Conservation (phyloP, 2,329 filamentous ascomycete genomes). For the Tetracladium maxilliforme region DNA sequence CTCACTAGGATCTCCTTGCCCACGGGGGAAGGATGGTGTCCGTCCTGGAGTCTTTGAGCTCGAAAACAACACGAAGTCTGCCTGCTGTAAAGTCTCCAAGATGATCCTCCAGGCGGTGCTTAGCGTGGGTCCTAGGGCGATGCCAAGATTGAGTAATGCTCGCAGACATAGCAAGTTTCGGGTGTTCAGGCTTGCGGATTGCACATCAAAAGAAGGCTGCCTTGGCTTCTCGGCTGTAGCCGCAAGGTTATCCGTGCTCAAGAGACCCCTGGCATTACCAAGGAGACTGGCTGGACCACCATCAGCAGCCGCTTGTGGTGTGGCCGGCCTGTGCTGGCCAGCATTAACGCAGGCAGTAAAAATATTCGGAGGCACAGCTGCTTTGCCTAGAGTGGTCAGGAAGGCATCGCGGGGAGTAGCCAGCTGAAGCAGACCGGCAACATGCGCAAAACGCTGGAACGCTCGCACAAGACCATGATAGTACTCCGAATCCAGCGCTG, state of each 20-base stretch:
- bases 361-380: conserved; percentile 74
- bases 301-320: conserved; percentile 31
- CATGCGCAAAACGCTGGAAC: conserved; percentile 90
- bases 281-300: conserved; percentile 39
- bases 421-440: conserved; percentile 75
- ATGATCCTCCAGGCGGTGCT: conserved; percentile 80
- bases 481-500: conserved; percentile 81
- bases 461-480: conserved; percentile 85
- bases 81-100: conserved; percentile 82
- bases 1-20: conserved; percentile 13
- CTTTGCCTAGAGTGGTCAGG: conserved; percentile 83
- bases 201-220: conserved; percentile 40
- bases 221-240: conserved; percentile 41
- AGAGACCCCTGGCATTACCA: conserved; percentile 53
- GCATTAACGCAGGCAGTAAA: conserved; percentile 43
- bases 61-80: conserved; percentile 67
- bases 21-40: conserved; percentile 29
- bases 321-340: conserved; percentile 24
- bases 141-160: conserved; percentile 87
- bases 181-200: conserved; percentile 53
- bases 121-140: conserved; percentile 80
- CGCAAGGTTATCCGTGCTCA: conserved; percentile 59
- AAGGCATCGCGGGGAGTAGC: conserved; percentile 85
- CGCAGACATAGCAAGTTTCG: conserved; percentile 82
- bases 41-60: conserved; percentile 35